Evolutionary conservation across 441 rosid species (phyloP).

Genomic region (Eugenia klotzschiana): DNA sequence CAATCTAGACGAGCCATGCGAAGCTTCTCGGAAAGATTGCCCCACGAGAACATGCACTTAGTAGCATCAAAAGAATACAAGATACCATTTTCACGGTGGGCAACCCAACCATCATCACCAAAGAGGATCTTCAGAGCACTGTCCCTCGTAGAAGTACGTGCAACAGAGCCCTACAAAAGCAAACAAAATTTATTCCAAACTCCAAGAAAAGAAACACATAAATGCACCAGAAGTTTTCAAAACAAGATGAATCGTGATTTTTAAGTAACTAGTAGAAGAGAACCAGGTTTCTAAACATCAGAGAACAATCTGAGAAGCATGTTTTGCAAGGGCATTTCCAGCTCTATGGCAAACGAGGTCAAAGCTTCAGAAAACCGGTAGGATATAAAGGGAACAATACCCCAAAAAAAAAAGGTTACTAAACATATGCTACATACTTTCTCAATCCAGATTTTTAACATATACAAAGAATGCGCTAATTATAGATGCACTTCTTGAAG

Average conservation of each 20-base stretch:
- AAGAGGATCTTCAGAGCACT: constrained; percentile 67
- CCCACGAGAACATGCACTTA: constrained; percentile 97
- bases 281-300: neutral
- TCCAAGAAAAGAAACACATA: neutral
- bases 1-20: constrained; percentile 70
- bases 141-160: constrained; percentile 70
- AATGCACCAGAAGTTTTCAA: neutral
- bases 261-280: neutral
- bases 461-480: neutral
- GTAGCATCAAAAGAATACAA: constrained; percentile 80
- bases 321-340: neutral
- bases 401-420: neutral
- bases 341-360: neutral
- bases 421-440: neutral
- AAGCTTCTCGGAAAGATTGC: constrained; percentile 90
- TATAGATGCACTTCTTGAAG: neutral
- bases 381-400: neutral
- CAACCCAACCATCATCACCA: constrained; percentile 87
- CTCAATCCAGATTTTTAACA: neutral
- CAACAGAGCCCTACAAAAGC: constrained; percentile 56
- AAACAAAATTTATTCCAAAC: constrained; percentile 3
- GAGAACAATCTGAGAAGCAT: neutral
- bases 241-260: neutral
- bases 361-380: neutral
- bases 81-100: constrained; percentile 73